A percentile compares a stretch with the other conserved stretches of the same genome.
phyloP scores from a whole-genome alignment of 2,329 filamentous ascomycete genomes.

The Clonostachys rosea region DNA sequence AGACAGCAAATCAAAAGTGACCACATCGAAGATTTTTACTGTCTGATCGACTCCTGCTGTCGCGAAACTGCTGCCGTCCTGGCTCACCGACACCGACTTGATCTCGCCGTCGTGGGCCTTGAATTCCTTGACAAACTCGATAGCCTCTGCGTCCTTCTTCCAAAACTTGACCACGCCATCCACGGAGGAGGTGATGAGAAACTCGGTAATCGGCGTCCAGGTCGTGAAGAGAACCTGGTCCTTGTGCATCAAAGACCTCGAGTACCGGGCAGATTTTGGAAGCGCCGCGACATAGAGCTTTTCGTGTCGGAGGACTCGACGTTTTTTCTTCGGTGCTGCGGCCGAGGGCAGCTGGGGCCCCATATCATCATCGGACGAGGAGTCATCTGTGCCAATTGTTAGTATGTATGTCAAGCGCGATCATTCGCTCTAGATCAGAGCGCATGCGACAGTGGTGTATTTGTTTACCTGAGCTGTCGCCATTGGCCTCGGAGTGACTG shows the following conservation, averaged over 20 bases:
- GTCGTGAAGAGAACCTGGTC: slow-evolving; percentile 87
- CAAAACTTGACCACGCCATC: slow-evolving; percentile 99
- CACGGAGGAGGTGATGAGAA: slow-evolving; percentile 87
- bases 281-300: slow-evolving; percentile 91
- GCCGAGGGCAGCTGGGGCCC: slow-evolving; percentile 84
- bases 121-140: slow-evolving; percentile 99
- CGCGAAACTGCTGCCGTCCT: slow-evolving; percentile 89
- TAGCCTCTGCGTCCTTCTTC: slow-evolving; percentile 88
- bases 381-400: slow-evolving; percentile 31
- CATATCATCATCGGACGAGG: slow-evolving; percentile 87
- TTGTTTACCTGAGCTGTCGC: slow-evolving; percentile 34
- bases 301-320: slow-evolving; percentile 85
- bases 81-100: slow-evolving; percentile 76
- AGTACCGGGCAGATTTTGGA: slow-evolving; percentile 77
- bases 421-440: neutral
- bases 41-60: slow-evolving; percentile 77
- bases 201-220: slow-evolving; percentile 87
- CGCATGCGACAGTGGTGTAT: neutral
- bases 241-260: slow-evolving; percentile 97
- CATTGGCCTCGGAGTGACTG: slow-evolving; percentile 48
- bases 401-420: neutral
- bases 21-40: slow-evolving; percentile 75
- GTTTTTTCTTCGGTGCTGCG: slow-evolving; percentile 81
- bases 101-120: slow-evolving; percentile 85
- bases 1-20: slow-evolving; percentile 82